These are phyloP conservation scores for Podila epigama DNA, from an alignment of 192 early-diverging fungal species.

Conservation along the genomic window DNA sequence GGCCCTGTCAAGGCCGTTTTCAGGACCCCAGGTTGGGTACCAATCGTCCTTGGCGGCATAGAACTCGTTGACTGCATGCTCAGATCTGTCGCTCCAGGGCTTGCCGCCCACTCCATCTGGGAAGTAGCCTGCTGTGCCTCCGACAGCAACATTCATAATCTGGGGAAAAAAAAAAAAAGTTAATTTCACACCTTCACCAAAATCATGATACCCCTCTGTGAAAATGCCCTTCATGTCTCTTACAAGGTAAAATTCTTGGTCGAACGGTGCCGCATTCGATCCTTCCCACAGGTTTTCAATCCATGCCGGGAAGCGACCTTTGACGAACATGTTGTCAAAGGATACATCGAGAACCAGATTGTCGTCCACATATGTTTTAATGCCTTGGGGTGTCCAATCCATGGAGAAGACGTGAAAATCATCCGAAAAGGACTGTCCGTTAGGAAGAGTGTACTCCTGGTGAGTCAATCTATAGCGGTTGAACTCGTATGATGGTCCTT, in stretches of 20 bases:
- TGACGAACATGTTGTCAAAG: constrained; percentile 57
- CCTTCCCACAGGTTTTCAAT: constrained; percentile 62
- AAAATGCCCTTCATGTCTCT: not conserved
- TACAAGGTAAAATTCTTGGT: constrained; percentile 64
- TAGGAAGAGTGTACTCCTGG: constrained; percentile 41
- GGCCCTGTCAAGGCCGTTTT: constrained; percentile 45
- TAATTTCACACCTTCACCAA: too few species aligned
- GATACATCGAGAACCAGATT: constrained; percentile 57
- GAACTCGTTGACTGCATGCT: constrained; percentile 59
- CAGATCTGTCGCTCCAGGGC: constrained; percentile 63
- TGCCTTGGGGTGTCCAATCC: constrained; percentile 60
- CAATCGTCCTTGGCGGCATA: constrained; percentile 58
- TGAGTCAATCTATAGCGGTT: constrained; percentile 59
- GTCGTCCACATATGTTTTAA: constrained; percentile 67
- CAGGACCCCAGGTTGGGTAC: constrained; percentile 62
- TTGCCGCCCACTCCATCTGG: constrained; percentile 55
- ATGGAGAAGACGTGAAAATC: constrained; percentile 62
- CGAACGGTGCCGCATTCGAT: constrained; percentile 63
- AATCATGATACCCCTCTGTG: too few species aligned
- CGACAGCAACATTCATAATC: constrained; percentile 70
- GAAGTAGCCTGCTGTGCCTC: constrained; percentile 65
- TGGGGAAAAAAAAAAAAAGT: constrained; percentile 2
- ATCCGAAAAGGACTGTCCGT: constrained; percentile 55
- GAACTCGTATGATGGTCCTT: constrained; percentile 52
- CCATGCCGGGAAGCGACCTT: constrained; percentile 58